phyloP scores from a whole-genome alignment of 2,329 filamentous ascomycete genomes.

The Fusarium compactum region DNA sequence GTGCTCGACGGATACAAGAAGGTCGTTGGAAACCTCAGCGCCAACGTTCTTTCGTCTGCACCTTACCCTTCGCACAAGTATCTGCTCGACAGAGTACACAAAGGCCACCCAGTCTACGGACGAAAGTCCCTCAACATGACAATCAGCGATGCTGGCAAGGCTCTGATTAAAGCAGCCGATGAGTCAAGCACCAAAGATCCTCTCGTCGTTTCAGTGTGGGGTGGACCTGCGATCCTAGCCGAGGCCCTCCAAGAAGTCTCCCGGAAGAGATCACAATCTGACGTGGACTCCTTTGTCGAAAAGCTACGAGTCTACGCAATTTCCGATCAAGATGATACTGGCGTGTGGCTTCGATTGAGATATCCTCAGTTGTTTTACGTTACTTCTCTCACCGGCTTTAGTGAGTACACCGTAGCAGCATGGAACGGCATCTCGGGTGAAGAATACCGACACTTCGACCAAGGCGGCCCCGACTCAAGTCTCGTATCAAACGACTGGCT shows the following conservation, averaged over 20 bases:
- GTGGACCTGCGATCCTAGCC: slow-evolving; percentile 64
- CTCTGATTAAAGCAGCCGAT: slow-evolving; percentile 52
- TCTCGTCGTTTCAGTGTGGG: slow-evolving; percentile 65
- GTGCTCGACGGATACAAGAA: slow-evolving; percentile 27
- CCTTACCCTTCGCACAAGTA: slow-evolving; percentile 4
- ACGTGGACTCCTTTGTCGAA: slow-evolving; percentile 51
- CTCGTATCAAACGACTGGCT: slow-evolving; percentile 19
- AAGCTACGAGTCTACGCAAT: slow-evolving; percentile 66
- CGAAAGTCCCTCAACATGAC: slow-evolving; percentile 28
- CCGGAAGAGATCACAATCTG: slow-evolving; percentile 38
- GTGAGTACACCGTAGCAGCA: slow-evolving; percentile 63
- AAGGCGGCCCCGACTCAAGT: slow-evolving; percentile 11
- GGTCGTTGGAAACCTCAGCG: slow-evolving; percentile 46
- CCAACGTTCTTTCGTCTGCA: neutral
- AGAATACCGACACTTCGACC: slow-evolving; percentile 17
- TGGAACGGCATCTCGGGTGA: slow-evolving; percentile 64
- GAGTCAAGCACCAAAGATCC: slow-evolving; percentile 47
- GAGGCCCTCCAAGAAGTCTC: slow-evolving; percentile 58
- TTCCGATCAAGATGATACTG: slow-evolving; percentile 70
- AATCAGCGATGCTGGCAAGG: slow-evolving; percentile 53
- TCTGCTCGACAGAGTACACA: neutral
- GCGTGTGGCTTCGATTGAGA: slow-evolving; percentile 68
- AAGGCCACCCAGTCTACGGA: slow-evolving; percentile 40
- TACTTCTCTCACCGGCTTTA: slow-evolving; percentile 65
- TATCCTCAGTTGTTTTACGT: too few species aligned